Base-by-base conservation (phyloP, 495 filamentous ascomycete species). In the Astrocystis sublimbata region DNA sequence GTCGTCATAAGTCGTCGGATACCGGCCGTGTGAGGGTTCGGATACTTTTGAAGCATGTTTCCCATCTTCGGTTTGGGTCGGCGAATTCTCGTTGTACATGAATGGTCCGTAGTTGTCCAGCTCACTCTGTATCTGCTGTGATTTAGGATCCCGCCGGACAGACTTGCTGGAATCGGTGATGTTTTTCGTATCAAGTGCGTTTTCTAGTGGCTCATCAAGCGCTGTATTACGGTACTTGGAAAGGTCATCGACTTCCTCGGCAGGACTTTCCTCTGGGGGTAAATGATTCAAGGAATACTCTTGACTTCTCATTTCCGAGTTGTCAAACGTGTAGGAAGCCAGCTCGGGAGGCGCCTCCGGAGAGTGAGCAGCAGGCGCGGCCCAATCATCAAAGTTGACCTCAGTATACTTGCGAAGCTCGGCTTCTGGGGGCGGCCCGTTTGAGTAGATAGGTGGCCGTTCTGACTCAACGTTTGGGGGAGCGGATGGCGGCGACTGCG, bases 371-470 rank as follows among this genome's bases (percentile, higher is more conserved):
- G 23, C 26, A 12, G 41, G 30, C 12, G 68, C 43, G 62, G 61
- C n/a, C 61, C 53, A 58, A 10, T 71, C 55, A 40, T 77, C 70
- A 41, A 76, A 63, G 10, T 74, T 62, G 46, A 68, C 61, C 33
- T 75, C 64, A 5, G 55, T 60, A 46, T 79, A 79, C 41, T 70
- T 67, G 26, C 71, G 71, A 28, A 79, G 71, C 68, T 80, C 79
- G 8, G 68, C 65, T 12, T 65, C 65, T 4, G 72, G 69, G 6
- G 71, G 78, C 6, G 68, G 65, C 0, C 73, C 74, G 45, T 79
- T 66, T 40, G 70, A 72, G 50, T 77, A 65, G 13, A 75, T 56
- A 19, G 71, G 71, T 1, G 50, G 19, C 8, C 58, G 52, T 43
- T 60, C 26, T 49, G 60, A 57, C 9, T 68, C 53, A 4, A 59